Percentiles rank a stretch among this genome's conserved stretches.
Conservation (phyloP, 495 filamentous ascomycete genomes). For the Neohortaea acidophila region DNA sequence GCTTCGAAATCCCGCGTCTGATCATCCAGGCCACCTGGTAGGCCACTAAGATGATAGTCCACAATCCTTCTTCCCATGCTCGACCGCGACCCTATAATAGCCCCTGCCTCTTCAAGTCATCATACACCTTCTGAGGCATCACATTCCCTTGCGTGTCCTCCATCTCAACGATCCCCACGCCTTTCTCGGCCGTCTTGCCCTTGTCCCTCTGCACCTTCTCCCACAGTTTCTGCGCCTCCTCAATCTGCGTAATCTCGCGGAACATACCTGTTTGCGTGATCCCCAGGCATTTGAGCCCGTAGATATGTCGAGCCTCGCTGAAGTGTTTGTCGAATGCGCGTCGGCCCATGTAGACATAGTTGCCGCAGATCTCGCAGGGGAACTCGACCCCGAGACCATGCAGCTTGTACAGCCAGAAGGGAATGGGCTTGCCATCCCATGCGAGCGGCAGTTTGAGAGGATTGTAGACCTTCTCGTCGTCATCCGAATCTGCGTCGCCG, state of each 20-base stretch:
- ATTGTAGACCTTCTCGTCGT: constrained; percentile 83
- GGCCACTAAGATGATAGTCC: no score
- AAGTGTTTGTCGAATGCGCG: constrained; percentile 98
- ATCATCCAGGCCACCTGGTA: no score
- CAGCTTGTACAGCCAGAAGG: constrained; percentile 95
- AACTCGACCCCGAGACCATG: constrained; percentile 94
- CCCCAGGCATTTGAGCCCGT: constrained; percentile 82
- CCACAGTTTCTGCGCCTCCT: constrained; percentile 77
- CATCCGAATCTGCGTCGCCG: constrained; percentile 49
- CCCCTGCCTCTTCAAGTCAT: constrained; percentile 64
- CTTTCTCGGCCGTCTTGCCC: constrained; percentile 53
- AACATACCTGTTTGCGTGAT: constrained; percentile 88
- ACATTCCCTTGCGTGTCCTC: constrained; percentile 95
- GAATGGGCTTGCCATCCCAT: constrained; percentile 97
- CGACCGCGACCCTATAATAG: constrained; percentile 34
- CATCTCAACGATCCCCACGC: constrained; percentile 85
- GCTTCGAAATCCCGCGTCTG: no score
- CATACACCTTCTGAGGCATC: constrained; percentile 95
- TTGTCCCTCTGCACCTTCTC: constrained; percentile 82
- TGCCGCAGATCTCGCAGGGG: constrained; percentile 89
- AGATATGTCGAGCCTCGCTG: constrained; percentile 79
- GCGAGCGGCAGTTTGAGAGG: constrained; percentile 87
- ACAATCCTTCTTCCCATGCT: no score
- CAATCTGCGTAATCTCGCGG: constrained; percentile 82
- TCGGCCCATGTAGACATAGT: constrained; percentile 92